These are phyloP conservation scores for Geotrichum klebahnii DNA, from an alignment of 1,139 yeast genomes.

Conservation along the genomic window DNA sequence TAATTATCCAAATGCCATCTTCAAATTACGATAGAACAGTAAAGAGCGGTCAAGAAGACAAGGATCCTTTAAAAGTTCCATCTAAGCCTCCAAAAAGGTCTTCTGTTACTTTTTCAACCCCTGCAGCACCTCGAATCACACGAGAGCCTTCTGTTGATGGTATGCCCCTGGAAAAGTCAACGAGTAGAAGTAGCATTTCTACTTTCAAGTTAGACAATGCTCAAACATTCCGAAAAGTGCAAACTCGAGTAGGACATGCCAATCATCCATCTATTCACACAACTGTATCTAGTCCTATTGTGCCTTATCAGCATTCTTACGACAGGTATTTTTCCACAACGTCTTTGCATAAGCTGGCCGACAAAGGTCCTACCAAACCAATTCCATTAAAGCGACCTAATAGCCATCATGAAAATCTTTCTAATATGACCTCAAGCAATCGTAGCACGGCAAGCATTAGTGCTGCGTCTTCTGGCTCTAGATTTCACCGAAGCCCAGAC, in stretches of 20 bases:
- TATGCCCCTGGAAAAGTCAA: constrained; percentile 7
- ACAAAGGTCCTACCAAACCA: not conserved
- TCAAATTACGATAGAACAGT: not conserved
- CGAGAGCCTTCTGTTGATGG: not conserved
- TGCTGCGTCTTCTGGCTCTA: not conserved
- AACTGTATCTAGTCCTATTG: not conserved
- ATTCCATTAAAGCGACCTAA: not conserved
- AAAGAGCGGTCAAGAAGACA: too few relatives aligned
- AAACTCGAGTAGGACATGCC: not conserved
- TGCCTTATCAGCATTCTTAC: not conserved
- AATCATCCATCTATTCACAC: not conserved
- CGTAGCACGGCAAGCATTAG: not conserved
- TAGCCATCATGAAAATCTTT: not conserved
- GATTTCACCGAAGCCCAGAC: not conserved
- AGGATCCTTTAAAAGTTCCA: not conserved
- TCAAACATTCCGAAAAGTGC: constrained; percentile 4
- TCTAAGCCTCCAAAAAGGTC: not conserved
- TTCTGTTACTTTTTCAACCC: constrained; percentile 6
- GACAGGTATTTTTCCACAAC: constrained; percentile 11
- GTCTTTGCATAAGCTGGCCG: not conserved
- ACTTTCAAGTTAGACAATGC: constrained; percentile 9
- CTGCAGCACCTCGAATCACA: not conserved
- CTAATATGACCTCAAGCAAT: not conserved
- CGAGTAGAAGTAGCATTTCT: constrained; percentile 5
- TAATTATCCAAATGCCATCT: not conserved